Conservation (phyloP, 805 yeast genomes). For the Candida tibetensis region DNA sequence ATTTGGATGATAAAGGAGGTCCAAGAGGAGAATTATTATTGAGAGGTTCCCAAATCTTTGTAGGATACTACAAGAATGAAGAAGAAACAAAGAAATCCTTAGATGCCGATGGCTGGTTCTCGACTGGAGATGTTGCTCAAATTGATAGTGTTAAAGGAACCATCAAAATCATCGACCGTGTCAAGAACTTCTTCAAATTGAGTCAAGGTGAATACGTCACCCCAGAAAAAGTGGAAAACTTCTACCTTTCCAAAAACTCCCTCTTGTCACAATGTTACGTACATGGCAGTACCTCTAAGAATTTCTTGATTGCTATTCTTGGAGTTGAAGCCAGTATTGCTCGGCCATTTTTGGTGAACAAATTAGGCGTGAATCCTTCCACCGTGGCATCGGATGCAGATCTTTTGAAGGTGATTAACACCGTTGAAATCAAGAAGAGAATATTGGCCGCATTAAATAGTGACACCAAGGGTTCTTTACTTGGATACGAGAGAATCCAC, state of each 20-base stretch:
- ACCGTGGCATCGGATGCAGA: conserved; percentile 7
- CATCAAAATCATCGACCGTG: conserved; percentile 27
- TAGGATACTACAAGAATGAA: conserved; percentile 24
- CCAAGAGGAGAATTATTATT: conserved; percentile 28
- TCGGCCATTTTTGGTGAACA: conserved; percentile 14
- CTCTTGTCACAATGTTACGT: conserved; percentile 18
- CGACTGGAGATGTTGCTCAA: conserved; percentile 24
- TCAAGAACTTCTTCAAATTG: conserved; percentile 33
- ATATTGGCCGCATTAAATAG: conserved; percentile 16
- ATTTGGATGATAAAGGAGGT: conserved; percentile 19
- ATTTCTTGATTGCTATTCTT: conserved; percentile 21
- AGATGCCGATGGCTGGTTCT: conserved; percentile 26
- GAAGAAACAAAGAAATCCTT: conserved; percentile 22
- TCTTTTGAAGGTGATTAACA: conserved; percentile 11
- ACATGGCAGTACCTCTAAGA: conserved; percentile 24
- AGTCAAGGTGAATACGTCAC: conserved; percentile 32
- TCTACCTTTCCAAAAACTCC: conserved; percentile 20
- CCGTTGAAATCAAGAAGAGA: conserved; percentile 16
- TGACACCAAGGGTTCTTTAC: conserved; percentile 13
- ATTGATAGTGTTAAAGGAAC: conserved; percentile 15
- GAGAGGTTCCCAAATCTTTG: conserved; percentile 26
- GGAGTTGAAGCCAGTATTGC: conserved; percentile 21
- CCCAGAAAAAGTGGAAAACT: conserved; percentile 29
- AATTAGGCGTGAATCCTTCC: conserved; percentile 10
- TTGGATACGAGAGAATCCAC: conserved; percentile 25